Evolutionary conservation across 1,139 yeast genomes (phyloP), one percentile per base, ranked within the genome.

Genomic region (Zygotorulaspora mrakii): DNA sequence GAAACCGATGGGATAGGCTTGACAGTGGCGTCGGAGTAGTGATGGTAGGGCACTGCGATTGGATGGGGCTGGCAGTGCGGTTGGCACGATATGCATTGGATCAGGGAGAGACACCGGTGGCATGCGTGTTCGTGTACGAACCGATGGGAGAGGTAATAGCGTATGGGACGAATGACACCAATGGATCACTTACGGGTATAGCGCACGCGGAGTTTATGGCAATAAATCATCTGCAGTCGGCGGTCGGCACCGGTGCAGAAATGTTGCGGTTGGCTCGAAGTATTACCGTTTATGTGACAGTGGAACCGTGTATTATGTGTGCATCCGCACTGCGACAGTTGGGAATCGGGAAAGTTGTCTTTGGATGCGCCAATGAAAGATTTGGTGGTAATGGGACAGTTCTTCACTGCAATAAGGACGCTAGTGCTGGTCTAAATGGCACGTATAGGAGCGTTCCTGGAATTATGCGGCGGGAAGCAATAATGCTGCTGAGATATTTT

Each of bases 231-330:
- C 72, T 84, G 1, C 57, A 76, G 28, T 47, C 38, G 10, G 57
- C 42, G 20, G 44, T 56, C 58, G 55, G 54, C 10, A 30, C 36
- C 6, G 40, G 31, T 17, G 33, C 18, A n/a, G 33, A 46, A 13
- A 26, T 40, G 25, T 17, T 18, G 1, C 44, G 53, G 9, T 52
- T 78, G 10, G 67, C 87, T 64, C 54, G 65, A 37, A 70, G 74
- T 50, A 60, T 76, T 46, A 78, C 78, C 23, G 68, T 91, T 13
- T 91, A 88, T 61, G 99, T 91, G 17, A 87, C 97, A 0, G 97
- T 91, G 1, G 99, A 91, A 62, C 99, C 99, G 0, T 91, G 99
- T 61, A 82, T 94, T 8, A 91, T 91, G 99, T 91, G 99, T 67
- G 97, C 96, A 0, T 81, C 94, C 20, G 91, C 95, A 2, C 65